Conservation (phyloP, 2,329 filamentous ascomycete species). For the Phoma sp. region DNA sequence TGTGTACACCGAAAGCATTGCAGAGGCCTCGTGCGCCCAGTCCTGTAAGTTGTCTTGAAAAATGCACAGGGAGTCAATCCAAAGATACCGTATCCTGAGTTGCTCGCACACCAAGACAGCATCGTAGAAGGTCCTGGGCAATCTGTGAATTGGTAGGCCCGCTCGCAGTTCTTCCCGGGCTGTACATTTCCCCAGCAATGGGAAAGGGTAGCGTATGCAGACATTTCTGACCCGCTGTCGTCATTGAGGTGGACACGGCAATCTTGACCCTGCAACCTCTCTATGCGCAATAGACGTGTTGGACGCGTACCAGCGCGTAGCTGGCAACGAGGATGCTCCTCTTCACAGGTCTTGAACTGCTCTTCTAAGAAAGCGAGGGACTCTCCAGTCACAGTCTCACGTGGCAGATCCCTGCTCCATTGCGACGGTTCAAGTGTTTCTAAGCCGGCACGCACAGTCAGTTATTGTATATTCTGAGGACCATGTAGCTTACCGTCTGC, state of each 20-base stretch:
- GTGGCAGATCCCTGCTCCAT: background rate
- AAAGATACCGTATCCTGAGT: constrained; percentile 1
- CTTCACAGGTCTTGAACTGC: background rate
- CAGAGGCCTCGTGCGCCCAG: background rate
- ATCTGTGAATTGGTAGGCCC: constrained; percentile 4
- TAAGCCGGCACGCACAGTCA: background rate
- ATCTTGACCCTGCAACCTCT: background rate
- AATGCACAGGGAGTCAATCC: constrained; percentile 19
- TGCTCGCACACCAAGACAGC: constrained; percentile 4
- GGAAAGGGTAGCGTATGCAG: constrained; percentile 1
- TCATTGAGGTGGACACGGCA: background rate
- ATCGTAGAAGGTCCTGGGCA: constrained; percentile 19
- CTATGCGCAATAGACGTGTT: background rate
- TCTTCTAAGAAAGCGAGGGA: background rate
- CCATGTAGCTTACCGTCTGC: background rate
- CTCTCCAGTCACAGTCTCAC: background rate
- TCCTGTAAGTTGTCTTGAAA: constrained; percentile 13
- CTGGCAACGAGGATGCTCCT: background rate
- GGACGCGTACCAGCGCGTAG: background rate
- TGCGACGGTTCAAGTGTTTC: background rate
- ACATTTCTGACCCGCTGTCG: background rate
- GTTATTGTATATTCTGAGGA: background rate
- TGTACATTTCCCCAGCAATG: constrained; percentile 10
- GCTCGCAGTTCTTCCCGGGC: background rate
- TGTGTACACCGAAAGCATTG: constrained; percentile 6